Percentiles rank a stretch among this genome's conserved stretches.
These are phyloP conservation scores for Metschnikowia shivogae DNA, from an alignment of 805 yeast species.

Conservation along the genomic window DNA sequence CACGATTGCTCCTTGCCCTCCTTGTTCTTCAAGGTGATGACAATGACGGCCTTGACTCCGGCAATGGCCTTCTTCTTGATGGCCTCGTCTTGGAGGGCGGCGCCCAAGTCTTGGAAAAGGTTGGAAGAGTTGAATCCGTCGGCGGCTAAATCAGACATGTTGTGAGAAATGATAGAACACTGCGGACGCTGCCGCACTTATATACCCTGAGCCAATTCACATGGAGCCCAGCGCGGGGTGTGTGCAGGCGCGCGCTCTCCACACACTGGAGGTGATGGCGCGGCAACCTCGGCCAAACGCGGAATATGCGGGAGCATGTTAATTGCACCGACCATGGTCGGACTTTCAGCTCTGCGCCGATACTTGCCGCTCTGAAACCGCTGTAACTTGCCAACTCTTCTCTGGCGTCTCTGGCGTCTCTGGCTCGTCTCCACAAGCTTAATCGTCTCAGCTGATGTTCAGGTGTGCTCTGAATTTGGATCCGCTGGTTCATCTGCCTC, in stretches of 20 bases:
- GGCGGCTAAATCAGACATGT: conserved; percentile 26
- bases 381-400: too few relatives aligned
- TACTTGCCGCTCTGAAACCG: too few relatives aligned
- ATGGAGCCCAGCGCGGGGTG: conserved; percentile 2
- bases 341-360: too few relatives aligned
- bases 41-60: conserved; percentile 58
- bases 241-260: conserved; percentile 4
- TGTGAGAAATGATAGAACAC: neutral
- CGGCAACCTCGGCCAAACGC: neutral
- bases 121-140: conserved; percentile 43
- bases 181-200: neutral
- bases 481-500: too few relatives aligned
- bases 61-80: conserved; percentile 36
- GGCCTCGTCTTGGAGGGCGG: conserved; percentile 35
- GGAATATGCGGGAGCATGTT: too few relatives aligned
- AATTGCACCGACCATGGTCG: too few relatives aligned
- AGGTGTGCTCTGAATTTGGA: too few relatives aligned
- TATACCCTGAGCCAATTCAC: conserved; percentile 3
- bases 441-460: too few relatives aligned
- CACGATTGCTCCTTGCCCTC: conserved; percentile 22
- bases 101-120: conserved; percentile 36
- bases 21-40: conserved; percentile 43
- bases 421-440: too few relatives aligned
- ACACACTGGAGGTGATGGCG: neutral
- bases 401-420: too few relatives aligned